Evolutionary conservation across 139 green algal species (phyloP).

Genomic region (Zygnema circumcarinatum): DNA sequence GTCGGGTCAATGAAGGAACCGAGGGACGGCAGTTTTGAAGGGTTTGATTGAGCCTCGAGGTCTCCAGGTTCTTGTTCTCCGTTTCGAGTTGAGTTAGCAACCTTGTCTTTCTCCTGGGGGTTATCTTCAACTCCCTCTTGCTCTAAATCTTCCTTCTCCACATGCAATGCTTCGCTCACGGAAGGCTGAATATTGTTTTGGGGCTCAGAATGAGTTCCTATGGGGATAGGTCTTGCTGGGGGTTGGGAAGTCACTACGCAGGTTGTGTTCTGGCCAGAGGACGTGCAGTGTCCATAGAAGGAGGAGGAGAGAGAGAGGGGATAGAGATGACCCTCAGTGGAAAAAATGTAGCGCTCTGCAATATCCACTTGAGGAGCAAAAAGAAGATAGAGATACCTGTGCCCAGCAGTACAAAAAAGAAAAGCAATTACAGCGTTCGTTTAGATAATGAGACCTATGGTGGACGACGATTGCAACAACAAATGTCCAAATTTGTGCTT

Average conservation of each 20-base stretch:
- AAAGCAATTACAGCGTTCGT: conserved; percentile 24
- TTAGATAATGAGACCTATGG: too few species aligned
- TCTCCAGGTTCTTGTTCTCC: too few species aligned
- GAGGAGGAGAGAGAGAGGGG: not conserved
- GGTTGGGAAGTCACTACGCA: not conserved
- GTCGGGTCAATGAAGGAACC: not conserved
- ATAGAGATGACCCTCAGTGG: conserved; percentile 49
- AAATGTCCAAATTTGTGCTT: too few species aligned
- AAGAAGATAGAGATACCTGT: conserved; percentile 53
- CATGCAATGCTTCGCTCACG: not conserved
- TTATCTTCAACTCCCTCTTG: not conserved
- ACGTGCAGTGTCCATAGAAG: not conserved
- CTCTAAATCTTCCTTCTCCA: not conserved
- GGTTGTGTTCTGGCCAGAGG: not conserved
- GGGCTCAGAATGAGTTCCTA: not conserved
- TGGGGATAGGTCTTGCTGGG: not conserved
- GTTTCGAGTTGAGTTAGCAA: too few species aligned
- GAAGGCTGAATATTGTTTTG: not conserved
- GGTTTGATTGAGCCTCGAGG: too few species aligned
- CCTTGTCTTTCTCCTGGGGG: too few species aligned
- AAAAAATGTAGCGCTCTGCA: conserved; percentile 45
- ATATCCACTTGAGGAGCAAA: conserved; percentile 8
- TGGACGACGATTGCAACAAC: too few species aligned
- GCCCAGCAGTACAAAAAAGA: conserved; percentile 3
- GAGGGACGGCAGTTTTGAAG: not conserved